phyloP scores from a whole-genome alignment of 1,284 basidiomycete species.

The Cutaneotrichosporon cavernicola region DNA sequence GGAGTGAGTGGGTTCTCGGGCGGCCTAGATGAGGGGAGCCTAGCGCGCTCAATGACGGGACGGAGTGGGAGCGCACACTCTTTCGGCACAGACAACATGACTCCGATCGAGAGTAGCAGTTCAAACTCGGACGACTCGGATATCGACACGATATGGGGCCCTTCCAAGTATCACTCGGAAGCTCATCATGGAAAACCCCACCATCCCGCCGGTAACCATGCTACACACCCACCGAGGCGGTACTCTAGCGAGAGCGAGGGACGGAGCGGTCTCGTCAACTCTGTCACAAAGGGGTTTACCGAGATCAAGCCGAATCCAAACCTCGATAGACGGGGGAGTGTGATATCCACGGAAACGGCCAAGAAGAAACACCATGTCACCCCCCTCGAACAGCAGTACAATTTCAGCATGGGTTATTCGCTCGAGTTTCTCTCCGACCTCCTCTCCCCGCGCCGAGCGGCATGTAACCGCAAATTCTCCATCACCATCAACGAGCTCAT shows the following conservation, averaged over 20 bases:
- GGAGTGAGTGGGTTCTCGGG: conserved; percentile 11
- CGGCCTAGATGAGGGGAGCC: conserved; percentile 4
- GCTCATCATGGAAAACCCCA: no score
- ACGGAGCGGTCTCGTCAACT: neutral
- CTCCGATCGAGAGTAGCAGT: conserved; percentile 5
- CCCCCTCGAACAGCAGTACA: conserved; percentile 40
- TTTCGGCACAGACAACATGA: conserved; percentile 15
- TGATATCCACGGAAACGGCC: conserved; percentile 18
- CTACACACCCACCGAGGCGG: conserved; percentile 1
- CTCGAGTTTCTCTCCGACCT: conserved; percentile 77
- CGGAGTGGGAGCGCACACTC: conserved; percentile 16
- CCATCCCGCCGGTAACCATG: neutral
- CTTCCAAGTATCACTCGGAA: neutral
- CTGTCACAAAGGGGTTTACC: conserved; percentile 9
- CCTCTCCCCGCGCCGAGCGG: conserved; percentile 71
- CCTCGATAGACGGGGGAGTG: conserved; percentile 5
- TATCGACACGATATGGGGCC: conserved; percentile 22
- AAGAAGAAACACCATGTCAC: conserved; percentile 11
- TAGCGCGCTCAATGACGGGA: neutral
- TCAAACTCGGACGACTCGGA: conserved; percentile 30
- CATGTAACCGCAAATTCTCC: conserved; percentile 94
- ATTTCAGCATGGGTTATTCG: conserved; percentile 66
- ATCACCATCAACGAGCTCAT: conserved; percentile 87
- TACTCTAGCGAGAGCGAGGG: conserved; percentile 10
- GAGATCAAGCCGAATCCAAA: conserved; percentile 9